Percentiles rank a stretch among this genome's conserved stretches.
Conservation (phyloP, 108 stramenopile species). For the Schizochytrium sp. region DNA sequence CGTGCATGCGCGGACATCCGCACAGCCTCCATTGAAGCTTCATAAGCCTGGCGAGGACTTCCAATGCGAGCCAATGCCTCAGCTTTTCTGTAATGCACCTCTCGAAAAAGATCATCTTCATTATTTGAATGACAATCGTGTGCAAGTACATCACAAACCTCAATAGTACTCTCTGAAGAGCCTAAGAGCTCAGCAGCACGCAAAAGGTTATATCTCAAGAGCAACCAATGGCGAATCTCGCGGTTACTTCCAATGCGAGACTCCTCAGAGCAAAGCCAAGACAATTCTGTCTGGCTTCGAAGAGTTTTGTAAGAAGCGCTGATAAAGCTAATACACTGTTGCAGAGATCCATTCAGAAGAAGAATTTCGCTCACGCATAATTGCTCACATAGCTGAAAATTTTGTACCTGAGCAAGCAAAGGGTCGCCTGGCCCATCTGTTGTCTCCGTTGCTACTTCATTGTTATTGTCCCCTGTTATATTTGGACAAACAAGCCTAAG, state of each 20-base stretch:
- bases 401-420: too few relatives aligned
- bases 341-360: too few relatives aligned
- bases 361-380: too few relatives aligned
- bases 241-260: neutral
- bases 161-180: neutral
- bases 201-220: neutral
- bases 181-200: neutral
- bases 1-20: neutral
- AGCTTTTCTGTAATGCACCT: neutral
- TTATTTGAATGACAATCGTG: neutral
- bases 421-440: too few relatives aligned
- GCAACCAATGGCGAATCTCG: neutral
- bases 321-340: too few relatives aligned
- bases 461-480: too few relatives aligned
- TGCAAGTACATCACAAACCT: neutral
- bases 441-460: too few relatives aligned
- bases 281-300: too few relatives aligned
- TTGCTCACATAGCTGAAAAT: too few relatives aligned
- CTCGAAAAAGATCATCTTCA: neutral
- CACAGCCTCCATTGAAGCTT: neutral
- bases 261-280: too few relatives aligned
- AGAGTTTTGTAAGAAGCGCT: too few relatives aligned
- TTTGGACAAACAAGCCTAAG: too few relatives aligned
- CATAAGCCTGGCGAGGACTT: neutral
- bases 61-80: slow-evolving; percentile 23